Base-by-base conservation (phyloP, 179 eudicot species). In the Drosera spatulata region DNA sequence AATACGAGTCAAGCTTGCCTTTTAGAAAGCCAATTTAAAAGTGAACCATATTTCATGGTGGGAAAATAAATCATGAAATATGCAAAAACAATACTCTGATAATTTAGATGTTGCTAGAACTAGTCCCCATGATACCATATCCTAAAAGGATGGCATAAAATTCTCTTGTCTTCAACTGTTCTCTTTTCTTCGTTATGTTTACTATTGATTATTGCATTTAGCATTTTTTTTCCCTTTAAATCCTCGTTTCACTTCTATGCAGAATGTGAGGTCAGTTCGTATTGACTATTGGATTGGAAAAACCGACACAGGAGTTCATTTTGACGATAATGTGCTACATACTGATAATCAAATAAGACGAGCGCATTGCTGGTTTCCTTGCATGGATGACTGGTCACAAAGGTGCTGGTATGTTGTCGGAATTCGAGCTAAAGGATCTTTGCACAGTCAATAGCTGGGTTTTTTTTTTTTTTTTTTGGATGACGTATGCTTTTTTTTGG, bases 301-400 rank as follows among this genome's bases (percentile, higher is more conserved):
- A 74, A 84, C 91, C 61, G 96, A 82, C 67, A 87, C 96, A 22
- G 97, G 99, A 73, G 80, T 91, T 66, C 96, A 91, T 80, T 87
- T 91, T 69, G 76, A 78, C 67, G 85, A 69, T 55, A 58, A 85
- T 66, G 81, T 91, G 72, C 66, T 94, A 51, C 87, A 90, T 75
- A 94, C 99, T 10, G 76, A 91, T 73, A 94, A 76, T 73, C 99
- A 94, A 85, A 81, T 91, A 65, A 74, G 99, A 52, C 96, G 99
- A 63, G 95, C 99, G 60, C 84, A 93, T 69, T 90, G 97, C 79
- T 94, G 99, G 99, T 94, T 94, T 71, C 99, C 97, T 61, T 90
- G 97, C 74, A 79, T 94, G 84, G 99, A 94, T 60, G 91, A 87
- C 57, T 73, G 71, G 74, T 76, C 78, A 62, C 97, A 94, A 67